Percentiles rank a stretch among this genome's conserved stretches.
Conservation (phyloP, 331 rosid species). For the Saraca asoca region DNA sequence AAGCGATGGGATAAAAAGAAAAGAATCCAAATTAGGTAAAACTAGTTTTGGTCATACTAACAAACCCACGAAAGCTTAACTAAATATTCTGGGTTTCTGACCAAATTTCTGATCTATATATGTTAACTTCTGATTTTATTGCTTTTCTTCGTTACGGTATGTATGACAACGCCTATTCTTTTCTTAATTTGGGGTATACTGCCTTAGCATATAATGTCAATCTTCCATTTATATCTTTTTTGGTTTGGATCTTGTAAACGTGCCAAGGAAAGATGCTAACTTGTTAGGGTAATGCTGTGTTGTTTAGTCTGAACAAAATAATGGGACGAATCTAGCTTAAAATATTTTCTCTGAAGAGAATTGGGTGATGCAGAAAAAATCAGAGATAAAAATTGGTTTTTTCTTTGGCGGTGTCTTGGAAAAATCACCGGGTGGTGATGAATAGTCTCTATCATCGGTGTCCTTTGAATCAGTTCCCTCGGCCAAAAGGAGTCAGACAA, state of each 20-base stretch:
- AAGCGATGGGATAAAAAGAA: neutral
- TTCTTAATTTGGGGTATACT: slow-evolving; percentile 45
- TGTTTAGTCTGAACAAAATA: slow-evolving; percentile 24
- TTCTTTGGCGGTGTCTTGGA: slow-evolving; percentile 58
- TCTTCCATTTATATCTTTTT: slow-evolving; percentile 18
- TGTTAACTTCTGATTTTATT: slow-evolving; percentile 26
- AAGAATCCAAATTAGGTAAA: slow-evolving; percentile 36
- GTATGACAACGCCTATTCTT: slow-evolving; percentile 40
- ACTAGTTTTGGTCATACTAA: slow-evolving; percentile 53
- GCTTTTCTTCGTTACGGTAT: slow-evolving; percentile 31
- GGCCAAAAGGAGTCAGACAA: slow-evolving; percentile 89
- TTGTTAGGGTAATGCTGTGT: slow-evolving; percentile 27
- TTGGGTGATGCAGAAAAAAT: slow-evolving; percentile 12
- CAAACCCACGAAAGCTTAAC: slow-evolving; percentile 47
- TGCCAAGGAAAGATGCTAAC: slow-evolving; percentile 35
- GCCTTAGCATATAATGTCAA: slow-evolving; percentile 32
- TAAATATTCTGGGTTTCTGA: slow-evolving; percentile 47
- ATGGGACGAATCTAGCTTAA: neutral
- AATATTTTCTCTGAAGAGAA: neutral
- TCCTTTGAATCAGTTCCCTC: slow-evolving; percentile 93
- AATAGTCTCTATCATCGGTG: slow-evolving; percentile 77
- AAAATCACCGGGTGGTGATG: slow-evolving; percentile 68
- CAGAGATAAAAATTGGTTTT: slow-evolving; percentile 27
- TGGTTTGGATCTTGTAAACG: slow-evolving; percentile 17
- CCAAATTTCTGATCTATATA: slow-evolving; percentile 40